Conservation (phyloP, 805 yeast genomes). For the Metschnikowia dekortorum region DNA sequence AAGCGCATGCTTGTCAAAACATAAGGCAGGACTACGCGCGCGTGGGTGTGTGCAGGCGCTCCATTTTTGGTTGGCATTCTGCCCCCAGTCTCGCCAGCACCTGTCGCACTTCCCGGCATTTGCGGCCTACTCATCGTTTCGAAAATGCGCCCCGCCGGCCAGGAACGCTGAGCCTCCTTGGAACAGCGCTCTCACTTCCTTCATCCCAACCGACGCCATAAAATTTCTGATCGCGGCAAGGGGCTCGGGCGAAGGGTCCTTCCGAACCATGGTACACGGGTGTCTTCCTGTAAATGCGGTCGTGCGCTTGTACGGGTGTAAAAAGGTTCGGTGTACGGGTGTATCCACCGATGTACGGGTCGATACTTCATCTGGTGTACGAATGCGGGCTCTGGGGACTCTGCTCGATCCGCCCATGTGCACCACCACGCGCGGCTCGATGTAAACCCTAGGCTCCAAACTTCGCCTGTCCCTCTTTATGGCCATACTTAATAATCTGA, state of each 20-base stretch:
- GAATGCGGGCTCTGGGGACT: not conserved
- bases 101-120: not conserved
- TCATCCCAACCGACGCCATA: too few relatives aligned
- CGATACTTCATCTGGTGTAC: not conserved
- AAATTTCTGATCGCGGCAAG: not conserved
- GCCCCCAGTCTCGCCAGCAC: not conserved
- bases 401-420: not conserved
- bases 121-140: too few relatives aligned
- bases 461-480: slow-evolving; percentile 2
- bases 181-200: too few relatives aligned
- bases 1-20: slow-evolving; percentile 1
- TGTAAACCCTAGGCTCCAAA: not conserved
- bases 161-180: too few relatives aligned
- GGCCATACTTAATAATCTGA: slow-evolving; percentile 18
- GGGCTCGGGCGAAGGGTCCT: not conserved
- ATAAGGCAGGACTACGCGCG: not conserved
- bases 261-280: not conserved
- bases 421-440: not conserved
- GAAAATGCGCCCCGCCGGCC: too few relatives aligned
- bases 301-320: not conserved
- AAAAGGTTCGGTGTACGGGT: not conserved
- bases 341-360: too few relatives aligned
- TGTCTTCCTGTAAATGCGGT: not conserved
- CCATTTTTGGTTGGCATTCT: not conserved
- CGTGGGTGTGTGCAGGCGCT: not conserved